Percentiles rank a stretch among this genome's conserved stretches.
These are phyloP conservation scores for Grosmannia serpens DNA, from an alignment of 2,329 filamentous ascomycete genomes.

Conservation along the genomic window DNA sequence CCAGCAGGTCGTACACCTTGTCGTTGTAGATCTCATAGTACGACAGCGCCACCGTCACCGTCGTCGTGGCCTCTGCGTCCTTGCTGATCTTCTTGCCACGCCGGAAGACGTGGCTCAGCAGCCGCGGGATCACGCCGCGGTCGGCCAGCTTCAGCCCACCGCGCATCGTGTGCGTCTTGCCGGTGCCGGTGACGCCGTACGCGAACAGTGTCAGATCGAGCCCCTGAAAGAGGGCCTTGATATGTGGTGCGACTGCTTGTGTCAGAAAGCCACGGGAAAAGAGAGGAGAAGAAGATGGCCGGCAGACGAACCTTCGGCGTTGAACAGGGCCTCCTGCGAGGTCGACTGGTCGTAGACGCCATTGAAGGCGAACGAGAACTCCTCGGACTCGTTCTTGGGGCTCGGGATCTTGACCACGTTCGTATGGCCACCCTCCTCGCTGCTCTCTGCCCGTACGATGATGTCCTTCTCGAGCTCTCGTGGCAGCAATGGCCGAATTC, in stretches of 20 bases:
- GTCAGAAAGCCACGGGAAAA: background rate
- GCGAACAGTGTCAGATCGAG: conserved; percentile 84
- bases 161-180: conserved; percentile 94
- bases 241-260: conserved; percentile 63
- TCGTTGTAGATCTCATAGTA: conserved; percentile 98
- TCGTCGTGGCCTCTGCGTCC: conserved; percentile 59
- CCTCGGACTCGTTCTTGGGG: conserved; percentile 82
- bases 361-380: conserved; percentile 92
- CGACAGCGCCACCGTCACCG: conserved; percentile 64
- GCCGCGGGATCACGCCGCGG: conserved; percentile 73
- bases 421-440: conserved; percentile 47
- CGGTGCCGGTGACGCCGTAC: conserved; percentile 86
- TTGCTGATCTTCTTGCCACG: conserved; percentile 76
- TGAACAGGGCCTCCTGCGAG: conserved; percentile 79
- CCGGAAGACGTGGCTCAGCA: conserved; percentile 77
- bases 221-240: conserved; percentile 86
- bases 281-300: background rate
- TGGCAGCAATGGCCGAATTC: conserved; percentile 78
- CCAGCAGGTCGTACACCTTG: conserved; percentile 84
- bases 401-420: conserved; percentile 80
- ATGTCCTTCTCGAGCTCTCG: conserved; percentile 79
- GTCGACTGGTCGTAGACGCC: conserved; percentile 74
- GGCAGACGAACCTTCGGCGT: conserved; percentile 51
- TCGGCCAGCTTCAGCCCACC: conserved; percentile 79
- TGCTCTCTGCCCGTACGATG: conserved; percentile 61